Base-by-base conservation (phyloP, 2,329 filamentous ascomycete genomes). In the Beauveria sp. region DNA sequence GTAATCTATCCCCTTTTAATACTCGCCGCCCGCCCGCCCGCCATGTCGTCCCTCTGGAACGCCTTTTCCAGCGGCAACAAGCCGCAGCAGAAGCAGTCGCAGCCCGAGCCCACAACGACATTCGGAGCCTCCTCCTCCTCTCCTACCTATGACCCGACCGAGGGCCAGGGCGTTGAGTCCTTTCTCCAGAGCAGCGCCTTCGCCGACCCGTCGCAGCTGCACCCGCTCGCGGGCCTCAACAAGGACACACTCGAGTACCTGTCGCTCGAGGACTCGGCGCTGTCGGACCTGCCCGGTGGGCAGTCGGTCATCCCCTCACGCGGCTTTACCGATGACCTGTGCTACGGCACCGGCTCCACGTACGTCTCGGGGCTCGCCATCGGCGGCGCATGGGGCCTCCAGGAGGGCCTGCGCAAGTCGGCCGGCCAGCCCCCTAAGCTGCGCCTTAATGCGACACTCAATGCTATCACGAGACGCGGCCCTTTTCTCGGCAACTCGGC, bases 251-350 rank as follows among this genome's bases (percentile, higher is more conserved):
- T 99, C 70, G 94, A 99, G 75, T 99, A 99, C 76, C 84, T 99
- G 66, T 88, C 89, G 28, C 87, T 99, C 70, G 94, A 99, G 77
- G 96, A 99, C 73, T 90, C 91, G 55, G 85, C 88, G 30, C 85
- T 97, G 62, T 92, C 91, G 64, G 87, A 96, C 70, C 83, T 96
- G 22, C 92, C 92, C 54, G 92, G 92, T 70, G 84, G 87, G 63
- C 89, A 90, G 73, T 96, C 93, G 48, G 89, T 92, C 59, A 84
- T 99, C 59, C 94, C 96, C 48, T 97, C 92, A 61, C 88, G 94
- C 74, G 94, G 94, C 73, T 99, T 96, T 86, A 96, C 92, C 63
- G 94, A 99, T 73, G 94, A 99, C 75, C 85, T 99, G 63, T 97
- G 94, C 78, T 99, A 99, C 75, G 94, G 96, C 71, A 96, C 94